Base-by-base conservation (phyloP, 495 filamentous ascomycete species). In the Xylaria longipes region DNA sequence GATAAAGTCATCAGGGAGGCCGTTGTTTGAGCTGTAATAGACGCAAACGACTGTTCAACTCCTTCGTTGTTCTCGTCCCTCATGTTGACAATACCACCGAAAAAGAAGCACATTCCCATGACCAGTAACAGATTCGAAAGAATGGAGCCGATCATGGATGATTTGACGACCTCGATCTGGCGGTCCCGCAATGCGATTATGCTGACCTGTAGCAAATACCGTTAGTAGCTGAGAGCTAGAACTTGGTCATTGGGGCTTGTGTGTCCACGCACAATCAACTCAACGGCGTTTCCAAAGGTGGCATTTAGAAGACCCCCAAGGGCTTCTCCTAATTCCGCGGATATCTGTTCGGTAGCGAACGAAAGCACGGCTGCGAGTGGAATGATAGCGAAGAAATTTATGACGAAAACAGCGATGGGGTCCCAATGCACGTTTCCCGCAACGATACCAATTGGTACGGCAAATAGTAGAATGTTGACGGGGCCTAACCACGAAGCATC, bases 271-370 rank as follows among this genome's bases (percentile, higher is more conserved):
- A 97, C 96, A 84, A 99, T 99, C 75, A 98, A 82, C 77, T 99
- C 96, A n/a, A 98, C 95, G 0, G 96, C 96, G 86, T 99, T 99
- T 50, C 96, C 96, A 83, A 97, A 97, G 8, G 93, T 97, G 33
- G 96, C 96, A 85, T 99, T 99, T 78, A 98, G 87, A 74, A 99
- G 82, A 1, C 96, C 96, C 50, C 96, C 96, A 43, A 98, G 79
- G 0, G 96, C 95, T 80, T 98, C 91, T 22, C 96, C 96, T 70
- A 98, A 86, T 62, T 91, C 91, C 14, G 87, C 86, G 7, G 93
- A 90, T 71, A 99, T 86, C 80, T 99, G 94, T 83, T 98, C 96
- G 1, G 96, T 99, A 54, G 96, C 96, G 81, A 97, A 97, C 71
- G 94, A 97, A 72, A 99, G 84, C 72, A 99, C 85, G 7, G 95